phyloP scores from a whole-genome alignment of 768 basidiomycete genomes.

The Podaxis sp. region DNA sequence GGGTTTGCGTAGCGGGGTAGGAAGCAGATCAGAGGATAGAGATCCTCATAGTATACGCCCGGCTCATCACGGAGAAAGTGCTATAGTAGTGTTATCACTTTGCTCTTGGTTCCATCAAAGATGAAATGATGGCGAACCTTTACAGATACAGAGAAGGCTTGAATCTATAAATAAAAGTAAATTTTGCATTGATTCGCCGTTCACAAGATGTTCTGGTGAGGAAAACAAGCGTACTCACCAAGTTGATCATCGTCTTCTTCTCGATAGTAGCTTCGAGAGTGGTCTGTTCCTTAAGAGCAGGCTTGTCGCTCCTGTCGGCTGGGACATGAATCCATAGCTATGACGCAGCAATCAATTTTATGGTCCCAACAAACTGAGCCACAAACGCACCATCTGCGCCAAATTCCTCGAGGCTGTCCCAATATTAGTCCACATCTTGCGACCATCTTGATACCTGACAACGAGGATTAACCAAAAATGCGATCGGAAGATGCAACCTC shows the following conservation, averaged over 20 bases:
- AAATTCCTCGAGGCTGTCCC: constrained; percentile 55
- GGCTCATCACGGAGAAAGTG: constrained; percentile 67
- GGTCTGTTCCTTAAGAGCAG: constrained; percentile 24
- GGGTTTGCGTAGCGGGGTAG: constrained; percentile 55
- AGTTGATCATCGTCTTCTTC: constrained; percentile 73
- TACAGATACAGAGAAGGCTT: constrained; percentile 66
- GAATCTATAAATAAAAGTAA: constrained; percentile 38
- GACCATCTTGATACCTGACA: constrained; percentile 61
- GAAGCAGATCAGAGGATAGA: constrained; percentile 68
- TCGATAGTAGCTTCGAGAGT: constrained; percentile 55
- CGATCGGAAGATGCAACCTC: neutral
- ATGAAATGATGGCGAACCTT: constrained; percentile 40
- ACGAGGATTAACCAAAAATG: neutral
- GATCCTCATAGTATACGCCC: constrained; percentile 72
- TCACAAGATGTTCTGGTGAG: neutral
- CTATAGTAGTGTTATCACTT: constrained; percentile 24
- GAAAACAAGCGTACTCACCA: constrained; percentile 36
- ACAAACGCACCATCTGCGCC: constrained; percentile 50
- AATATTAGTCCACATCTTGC: constrained; percentile 70
- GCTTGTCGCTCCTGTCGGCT: constrained; percentile 35
- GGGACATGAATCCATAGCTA: constrained; percentile 61
- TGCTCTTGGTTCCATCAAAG: neutral
- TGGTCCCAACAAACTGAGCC: neutral
- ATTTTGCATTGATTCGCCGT: neutral
- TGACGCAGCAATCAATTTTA: neutral